Base-by-base conservation (phyloP, 2,329 filamentous ascomycete genomes). In the Dactylellina cionopaga region DNA sequence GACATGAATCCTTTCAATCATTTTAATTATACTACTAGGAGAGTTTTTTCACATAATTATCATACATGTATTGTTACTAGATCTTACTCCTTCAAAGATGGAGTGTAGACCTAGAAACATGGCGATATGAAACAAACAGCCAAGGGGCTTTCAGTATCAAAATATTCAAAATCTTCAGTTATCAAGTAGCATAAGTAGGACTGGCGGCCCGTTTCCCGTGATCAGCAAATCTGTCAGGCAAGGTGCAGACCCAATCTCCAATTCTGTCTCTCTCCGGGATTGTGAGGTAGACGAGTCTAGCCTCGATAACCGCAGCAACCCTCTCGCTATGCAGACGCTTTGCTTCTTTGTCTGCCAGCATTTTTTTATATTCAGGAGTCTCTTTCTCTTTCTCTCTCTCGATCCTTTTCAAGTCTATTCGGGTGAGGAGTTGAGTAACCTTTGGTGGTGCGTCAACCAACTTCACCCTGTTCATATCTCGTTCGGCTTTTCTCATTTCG, bases 221-320 rank as follows among this genome's bases (percentile, higher is more conserved):
- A 9, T 17, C 37, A 25, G 19, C 29, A 35, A 65, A 56, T 15
- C 56, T 41, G 19, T 44, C 39, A 11, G 60, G 60, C 39, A 56
- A 25, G 5, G 7, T 13, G 25, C 52, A 5, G 13, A 56, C 31
- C 60, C 60, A 65, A 10, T 37, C 6, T 5, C 29, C 60, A 24
- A 52, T 33, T 2, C 13, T 5, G 19, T 66, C 43, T 15, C 62
- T 56, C 19, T 58, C 9, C 9, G 33, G 25, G 19, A 22, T 7
- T 2, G 27, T 25, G 24, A 58, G 52, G 13, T 22, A 66, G 2
- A 33, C 5, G 7, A 39, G 44, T 15, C 62, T 13, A 25, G 49
- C 22, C 10, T 27, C 15, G 29, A 29, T 33, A 15, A 54, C 24
- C 15, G n/a, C 5, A 15, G 29, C 33, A 0, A 24, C 19, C 0